phyloP scores from a whole-genome alignment of 192 early-diverging fungal species.

The Backusella macrospora region DNA sequence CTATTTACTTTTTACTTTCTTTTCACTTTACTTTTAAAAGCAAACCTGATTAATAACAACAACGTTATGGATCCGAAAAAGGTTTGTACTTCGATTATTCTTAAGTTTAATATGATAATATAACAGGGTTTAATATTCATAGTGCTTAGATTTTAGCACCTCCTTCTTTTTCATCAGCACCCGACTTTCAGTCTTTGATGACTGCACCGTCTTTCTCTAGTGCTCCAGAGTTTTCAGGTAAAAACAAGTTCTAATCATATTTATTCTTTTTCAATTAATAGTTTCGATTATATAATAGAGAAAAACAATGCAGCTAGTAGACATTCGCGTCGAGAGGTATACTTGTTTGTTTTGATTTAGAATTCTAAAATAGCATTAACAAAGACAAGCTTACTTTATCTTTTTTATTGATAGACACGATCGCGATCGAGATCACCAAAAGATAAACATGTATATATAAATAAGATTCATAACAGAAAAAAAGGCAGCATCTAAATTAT shows the following conservation, averaged over 20 bases:
- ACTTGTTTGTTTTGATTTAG: too few species aligned
- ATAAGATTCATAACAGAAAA: not conserved
- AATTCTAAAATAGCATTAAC: too few species aligned
- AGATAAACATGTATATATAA: not conserved
- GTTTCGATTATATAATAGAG: not conserved
- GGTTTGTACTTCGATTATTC: not conserved
- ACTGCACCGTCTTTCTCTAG: slow-evolving; percentile 1
- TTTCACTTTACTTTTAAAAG: too few species aligned
- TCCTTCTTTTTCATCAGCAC: slow-evolving; percentile 25
- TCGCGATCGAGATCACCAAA: not conserved
- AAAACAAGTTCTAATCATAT: not conserved
- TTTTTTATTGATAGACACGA: not conserved
- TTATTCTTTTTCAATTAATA: not conserved
- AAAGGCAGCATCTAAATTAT: not conserved
- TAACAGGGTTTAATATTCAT: slow-evolving; percentile 4
- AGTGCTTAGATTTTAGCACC: slow-evolving; percentile 8
- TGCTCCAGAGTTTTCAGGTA: slow-evolving; percentile 25
- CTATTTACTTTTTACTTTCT: too few species aligned
- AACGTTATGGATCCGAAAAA: not conserved
- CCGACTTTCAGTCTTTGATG: not conserved
- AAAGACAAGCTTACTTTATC: not conserved
- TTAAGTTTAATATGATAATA: not conserved
- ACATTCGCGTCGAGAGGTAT: not conserved
- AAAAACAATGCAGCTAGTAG: not conserved
- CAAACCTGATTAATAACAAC: too few species aligned